Evolutionary conservation across 805 yeast genomes (phyloP), one percentile per base, ranked within the genome.

Genomic region (Ogataea chonburiensis): DNA sequence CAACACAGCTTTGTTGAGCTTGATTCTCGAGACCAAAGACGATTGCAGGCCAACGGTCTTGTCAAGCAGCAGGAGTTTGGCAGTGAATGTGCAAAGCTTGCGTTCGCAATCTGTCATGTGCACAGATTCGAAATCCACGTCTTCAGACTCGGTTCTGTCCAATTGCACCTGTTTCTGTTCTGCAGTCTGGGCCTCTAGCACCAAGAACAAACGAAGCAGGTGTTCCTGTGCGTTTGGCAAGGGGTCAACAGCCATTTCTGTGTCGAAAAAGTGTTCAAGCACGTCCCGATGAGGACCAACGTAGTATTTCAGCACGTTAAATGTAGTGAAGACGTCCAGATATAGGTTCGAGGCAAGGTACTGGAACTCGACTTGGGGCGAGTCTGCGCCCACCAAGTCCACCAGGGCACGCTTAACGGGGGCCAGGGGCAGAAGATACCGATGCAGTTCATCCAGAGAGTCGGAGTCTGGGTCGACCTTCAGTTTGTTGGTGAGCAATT

Each of bases 101-200:
- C 33, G 45, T 24, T 56, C 53, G n/a, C 33, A 21, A 12, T 36
- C 33, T n/a, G 46, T 52, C 14, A 43, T 44, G 10, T 36, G 35
- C 2, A 24, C 31, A 1, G 31, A 37, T 9, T 40, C 46, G 20
- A 53, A 58, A 28, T 50, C 51, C 9, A 60, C 63, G 24, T 52
- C 79, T 50, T 79, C 85, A 14, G 67, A 63, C 21, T 68, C 79
- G 15, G 61, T 63, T 47, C 82, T 65, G 27, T 75, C 81, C 34
- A 79, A 52, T 9, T 67, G 62, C 3, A 64, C 50, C 0, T 56
- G 50, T n/a, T 60, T 29, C 1, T 56, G 23, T 28, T 53, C 59
- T 0, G 78, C 77, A 9, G 66, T 46, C 15, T 62, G 60, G 5
- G 70, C 63, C 46, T 80, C 87, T 40, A 70, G 66, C 15, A 65